phyloP scores from a whole-genome alignment of 306 rosid genomes.

The Sindora glabra region DNA sequence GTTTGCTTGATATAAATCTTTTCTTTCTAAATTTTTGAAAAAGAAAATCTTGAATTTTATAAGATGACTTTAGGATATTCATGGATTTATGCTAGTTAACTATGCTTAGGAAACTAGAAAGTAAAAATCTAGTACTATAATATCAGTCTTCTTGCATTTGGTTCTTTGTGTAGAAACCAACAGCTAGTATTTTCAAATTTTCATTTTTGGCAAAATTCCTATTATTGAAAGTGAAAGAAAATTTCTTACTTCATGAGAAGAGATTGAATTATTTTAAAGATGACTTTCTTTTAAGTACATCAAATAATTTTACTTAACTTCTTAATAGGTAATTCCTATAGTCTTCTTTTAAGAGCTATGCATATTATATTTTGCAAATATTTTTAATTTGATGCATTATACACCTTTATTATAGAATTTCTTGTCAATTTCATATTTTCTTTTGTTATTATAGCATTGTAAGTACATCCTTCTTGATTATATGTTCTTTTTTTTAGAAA shows the following conservation, averaged over 20 bases:
- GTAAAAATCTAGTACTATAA: not conserved
- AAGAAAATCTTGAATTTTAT: conserved; percentile 4
- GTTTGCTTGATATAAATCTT: conserved; percentile 3
- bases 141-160: too few relatives aligned
- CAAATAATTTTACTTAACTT: conserved; percentile 39
- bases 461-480: too few relatives aligned
- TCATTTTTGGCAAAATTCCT: too few relatives aligned
- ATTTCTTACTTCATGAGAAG: too few relatives aligned
- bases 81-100: not conserved
- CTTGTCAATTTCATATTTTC: not conserved
- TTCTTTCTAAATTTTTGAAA: not conserved
- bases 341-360: conserved; percentile 7
- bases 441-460: too few relatives aligned
- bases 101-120: not conserved
- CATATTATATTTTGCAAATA: not conserved
- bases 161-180: too few relatives aligned
- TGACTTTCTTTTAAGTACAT: too few relatives aligned
- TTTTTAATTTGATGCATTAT: not conserved
- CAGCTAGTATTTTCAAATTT: too few relatives aligned
- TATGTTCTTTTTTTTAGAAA: too few relatives aligned
- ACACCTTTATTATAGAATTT: not conserved
- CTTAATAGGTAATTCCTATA: conserved; percentile 46
- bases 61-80: not conserved
- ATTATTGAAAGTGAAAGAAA: too few relatives aligned
- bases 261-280: too few relatives aligned